Conservation (phyloP, 441 rosid genomes). For the Gossypium armourianum region DNA sequence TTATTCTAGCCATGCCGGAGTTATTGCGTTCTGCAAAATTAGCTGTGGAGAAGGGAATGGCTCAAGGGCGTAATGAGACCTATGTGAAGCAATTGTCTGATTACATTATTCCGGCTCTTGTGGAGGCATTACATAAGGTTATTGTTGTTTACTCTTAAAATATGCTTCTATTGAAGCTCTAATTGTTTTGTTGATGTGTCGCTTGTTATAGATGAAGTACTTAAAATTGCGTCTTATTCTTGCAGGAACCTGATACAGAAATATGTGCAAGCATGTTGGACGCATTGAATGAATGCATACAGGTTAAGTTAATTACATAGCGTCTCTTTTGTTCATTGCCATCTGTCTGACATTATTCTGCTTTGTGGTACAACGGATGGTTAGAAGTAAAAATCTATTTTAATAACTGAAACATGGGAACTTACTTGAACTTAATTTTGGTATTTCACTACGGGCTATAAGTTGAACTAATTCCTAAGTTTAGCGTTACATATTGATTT, state of each 20-base stretch:
- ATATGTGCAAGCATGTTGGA: constrained; percentile 91
- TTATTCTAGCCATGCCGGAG: constrained; percentile 81
- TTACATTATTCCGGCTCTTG: constrained; percentile 75
- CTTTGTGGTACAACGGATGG: neutral
- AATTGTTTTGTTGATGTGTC: neutral
- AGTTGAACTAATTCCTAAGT: neutral
- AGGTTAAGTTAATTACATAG: constrained; percentile 35
- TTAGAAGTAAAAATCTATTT: neutral
- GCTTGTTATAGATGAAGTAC: neutral
- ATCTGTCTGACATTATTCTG: constrained; percentile 1
- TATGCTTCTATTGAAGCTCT: neutral
- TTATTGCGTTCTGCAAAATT: constrained; percentile 85
- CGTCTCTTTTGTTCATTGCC: neutral
- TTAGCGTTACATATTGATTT: neutral
- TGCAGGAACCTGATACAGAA: constrained; percentile 98
- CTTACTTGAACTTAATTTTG: neutral
- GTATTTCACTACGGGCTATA: neutral
- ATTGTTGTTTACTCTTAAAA: constrained; percentile 12
- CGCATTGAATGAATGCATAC: constrained; percentile 86
- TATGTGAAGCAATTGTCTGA: constrained; percentile 86
- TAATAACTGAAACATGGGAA: neutral
- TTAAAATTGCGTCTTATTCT: constrained; percentile 14
- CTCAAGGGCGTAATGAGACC: constrained; percentile 78
- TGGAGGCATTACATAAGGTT: constrained; percentile 94
- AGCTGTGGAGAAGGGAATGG: constrained; percentile 77